A percentile compares a stretch with the other conserved stretches of the same genome.
phyloP scores from a whole-genome alignment of 2,329 filamentous ascomycete species.

The Colletotrichum endophyticum region DNA sequence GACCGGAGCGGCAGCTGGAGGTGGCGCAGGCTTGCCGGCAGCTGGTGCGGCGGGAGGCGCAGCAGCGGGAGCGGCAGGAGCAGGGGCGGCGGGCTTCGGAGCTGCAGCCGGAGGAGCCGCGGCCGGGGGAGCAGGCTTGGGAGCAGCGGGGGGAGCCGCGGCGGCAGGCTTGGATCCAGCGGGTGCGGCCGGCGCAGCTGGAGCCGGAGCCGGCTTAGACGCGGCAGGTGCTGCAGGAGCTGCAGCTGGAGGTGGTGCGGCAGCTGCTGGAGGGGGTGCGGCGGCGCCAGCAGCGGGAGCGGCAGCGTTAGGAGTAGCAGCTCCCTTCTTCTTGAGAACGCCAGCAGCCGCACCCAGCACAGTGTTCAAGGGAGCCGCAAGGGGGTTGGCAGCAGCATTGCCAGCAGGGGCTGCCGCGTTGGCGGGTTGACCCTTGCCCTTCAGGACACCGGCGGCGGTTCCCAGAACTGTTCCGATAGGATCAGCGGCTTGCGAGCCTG shows the following conservation, averaged over 20 bases:
- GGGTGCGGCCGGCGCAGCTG: neutral
- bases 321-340: constrained; percentile 9
- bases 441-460: constrained; percentile 10
- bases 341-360: constrained; percentile 3
- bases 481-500: constrained; percentile 4
- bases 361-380: neutral
- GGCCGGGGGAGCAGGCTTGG: neutral
- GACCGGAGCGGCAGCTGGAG: neutral
- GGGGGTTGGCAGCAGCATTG: neutral
- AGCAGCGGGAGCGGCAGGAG: neutral
- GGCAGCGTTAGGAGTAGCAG: neutral
- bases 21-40: neutral
- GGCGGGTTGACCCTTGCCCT: constrained; percentile 4
- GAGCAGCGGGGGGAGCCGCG: neutral
- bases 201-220: neutral
- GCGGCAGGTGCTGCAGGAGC: neutral
- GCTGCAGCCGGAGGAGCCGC: neutral
- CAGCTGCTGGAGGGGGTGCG: neutral
- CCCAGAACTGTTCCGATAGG: neutral
- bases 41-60: neutral
- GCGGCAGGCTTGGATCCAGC: neutral
- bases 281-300: neutral
- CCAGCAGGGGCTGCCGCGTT: neutral
- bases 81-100: neutral
- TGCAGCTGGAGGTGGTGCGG: neutral